Evolutionary conservation across 1,284 basidiomycete species (phyloP), one percentile per base, ranked within the genome.

Genomic region (Fistulina hepatica): DNA sequence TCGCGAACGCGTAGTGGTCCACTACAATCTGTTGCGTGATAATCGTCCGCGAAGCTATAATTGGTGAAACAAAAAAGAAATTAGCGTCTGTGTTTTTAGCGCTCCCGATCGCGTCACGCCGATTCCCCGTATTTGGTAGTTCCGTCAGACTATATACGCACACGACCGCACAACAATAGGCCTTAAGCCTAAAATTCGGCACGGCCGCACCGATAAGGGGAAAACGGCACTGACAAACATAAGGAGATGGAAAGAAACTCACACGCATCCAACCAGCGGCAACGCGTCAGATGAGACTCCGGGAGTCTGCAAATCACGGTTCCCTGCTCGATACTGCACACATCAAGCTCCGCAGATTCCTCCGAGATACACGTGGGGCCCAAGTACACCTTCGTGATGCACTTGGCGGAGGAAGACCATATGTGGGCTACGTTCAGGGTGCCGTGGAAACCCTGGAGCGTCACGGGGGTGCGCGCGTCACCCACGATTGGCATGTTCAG

Each of bases 11-110:
- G 45, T 71, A 64, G 45, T 67, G 68, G 57, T 82, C 78, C 42
- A 74, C 66, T 40, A 73, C 59, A 44, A 84, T 62, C 59, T 81
- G 73, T 59, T 84, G 81, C 22, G 71, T 73, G 51, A 85, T 65
- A 28, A 57, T 63, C 13, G 65, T 70, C 42, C 66, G 60, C 41
- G 64, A 53, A 47, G 59, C 52, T 36, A n/a, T n/a, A n/a, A n/a
- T n/a, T n/a, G n/a, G n/a, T n/a, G n/a, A n/a, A n/a, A n/a, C n/a
- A n/a, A n/a, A n/a, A n/a, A n/a, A n/a, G n/a, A n/a, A n/a, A n/a
- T n/a, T n/a, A n/a, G n/a, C n/a, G n/a, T n/a, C n/a, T n/a, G n/a
- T n/a, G n/a, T n/a, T n/a, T n/a, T n/a, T n/a, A n/a, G n/a, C n/a
- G n/a, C n/a, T n/a, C n/a, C n/a, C n/a, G n/a, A n/a, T n/a, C n/a